Evolutionary conservation across 2,329 filamentous ascomycete genomes (phyloP), one percentile per base, ranked within the genome.

Genomic region (Calonectria hawksworthii): DNA sequence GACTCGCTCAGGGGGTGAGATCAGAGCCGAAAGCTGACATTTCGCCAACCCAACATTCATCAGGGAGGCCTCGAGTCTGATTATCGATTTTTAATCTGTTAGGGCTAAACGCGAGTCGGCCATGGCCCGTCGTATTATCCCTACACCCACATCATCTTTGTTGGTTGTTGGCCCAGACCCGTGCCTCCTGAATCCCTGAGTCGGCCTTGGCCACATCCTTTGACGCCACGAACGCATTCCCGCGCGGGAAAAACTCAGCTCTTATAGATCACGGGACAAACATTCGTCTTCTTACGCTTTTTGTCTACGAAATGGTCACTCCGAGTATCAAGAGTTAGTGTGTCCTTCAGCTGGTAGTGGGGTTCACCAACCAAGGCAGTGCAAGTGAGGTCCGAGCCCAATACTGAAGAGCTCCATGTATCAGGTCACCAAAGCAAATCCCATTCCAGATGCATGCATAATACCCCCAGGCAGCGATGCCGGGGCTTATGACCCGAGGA

Each of bases 131-230:
- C 28, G n/a, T 30, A 28, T 10, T 30, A 41, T 13, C 38, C 59
- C 36, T 44, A 44, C 59, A 28, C 36, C 59, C 18, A 11, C 36
- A 64, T 32, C 44, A 3, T n/a, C 38, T 7, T 47, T 30, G 26
- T 47, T 47, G 18, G 61, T 47, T 44, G 38, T 32, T 28, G 61
- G 38, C 23, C 36, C 26, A 47, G 36, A 21, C 28, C 28, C 34
- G 56, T 41, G 56, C 9, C 61, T 47, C 61, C 61, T 47, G 26
- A 47, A 65, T 47, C 61, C 41, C 61, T 65, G 41, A 47, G 28
- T 47, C 28, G 26, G 18, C 38, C 16, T 16, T 32, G 38, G 16
- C 38, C 61, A 34, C 61, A 47, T 30, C 18, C 56, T 30, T 7
- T 41, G 34, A 10, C 34, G n/a, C 34, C 56, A 26, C 56, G 38